Evolutionary conservation across 441 rosid genomes (phyloP).

Genomic region (Gossypium aridum): DNA sequence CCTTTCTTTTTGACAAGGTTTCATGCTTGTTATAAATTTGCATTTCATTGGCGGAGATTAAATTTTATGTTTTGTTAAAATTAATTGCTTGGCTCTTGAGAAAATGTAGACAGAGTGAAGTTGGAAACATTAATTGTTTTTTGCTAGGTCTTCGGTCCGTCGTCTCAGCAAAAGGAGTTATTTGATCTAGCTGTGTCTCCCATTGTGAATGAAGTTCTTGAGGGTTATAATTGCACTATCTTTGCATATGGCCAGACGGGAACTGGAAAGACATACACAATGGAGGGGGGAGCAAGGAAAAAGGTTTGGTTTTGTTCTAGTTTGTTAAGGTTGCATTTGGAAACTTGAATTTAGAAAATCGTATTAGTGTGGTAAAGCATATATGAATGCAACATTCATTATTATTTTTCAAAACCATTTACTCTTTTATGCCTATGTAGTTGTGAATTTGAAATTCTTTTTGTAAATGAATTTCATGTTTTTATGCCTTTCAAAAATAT

Average conservation of each 20-base stretch:
- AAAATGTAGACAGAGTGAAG: too few relatives aligned
- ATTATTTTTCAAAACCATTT: background rate
- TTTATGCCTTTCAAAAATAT: background rate
- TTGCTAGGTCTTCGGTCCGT: slow-evolving; percentile 82
- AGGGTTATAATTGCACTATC: slow-evolving; percentile 96
- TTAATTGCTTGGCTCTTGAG: too few relatives aligned
- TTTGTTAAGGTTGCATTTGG: background rate
- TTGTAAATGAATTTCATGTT: background rate
- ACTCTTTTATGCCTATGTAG: background rate
- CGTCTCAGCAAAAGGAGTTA: slow-evolving; percentile 80
- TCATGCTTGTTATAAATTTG: too few relatives aligned
- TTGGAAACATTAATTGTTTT: too few relatives aligned
- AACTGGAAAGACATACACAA: slow-evolving; percentile 96
- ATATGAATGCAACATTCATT: background rate
- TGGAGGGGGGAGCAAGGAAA: slow-evolving; percentile 98
- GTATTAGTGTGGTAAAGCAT: background rate
- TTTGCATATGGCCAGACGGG: slow-evolving; percentile 99
- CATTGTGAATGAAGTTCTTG: slow-evolving; percentile 92
- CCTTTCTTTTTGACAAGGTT: slow-evolving; percentile 93
- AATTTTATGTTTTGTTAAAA: too few relatives aligned
- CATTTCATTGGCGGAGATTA: too few relatives aligned
- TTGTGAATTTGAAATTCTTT: background rate
- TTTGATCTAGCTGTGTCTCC: slow-evolving; percentile 83
- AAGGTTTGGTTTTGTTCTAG: slow-evolving; percentile 43
- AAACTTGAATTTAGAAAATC: background rate